Evolutionary conservation across 306 rosid genomes (phyloP), one percentile per base, ranked within the genome.

Genomic region (Cicer cuneatum): DNA sequence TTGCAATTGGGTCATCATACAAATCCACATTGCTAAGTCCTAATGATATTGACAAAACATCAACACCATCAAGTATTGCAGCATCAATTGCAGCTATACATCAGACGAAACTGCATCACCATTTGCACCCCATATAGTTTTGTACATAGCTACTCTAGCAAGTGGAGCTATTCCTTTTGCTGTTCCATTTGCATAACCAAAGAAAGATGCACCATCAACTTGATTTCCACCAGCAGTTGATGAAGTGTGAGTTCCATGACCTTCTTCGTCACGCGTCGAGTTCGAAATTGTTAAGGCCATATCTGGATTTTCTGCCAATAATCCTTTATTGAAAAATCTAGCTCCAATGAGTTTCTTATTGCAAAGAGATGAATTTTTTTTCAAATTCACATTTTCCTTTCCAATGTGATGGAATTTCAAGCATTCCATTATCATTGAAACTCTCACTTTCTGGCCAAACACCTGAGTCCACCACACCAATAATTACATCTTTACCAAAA

Each of bases 221-320:
- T 33, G 19, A 18, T 62, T 86, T 6, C 96, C 95, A 0, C 88
- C 89, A 0, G 95, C 93, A 0, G 95, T 92, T 12, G 85, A 4
- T 0, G 96, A 84, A 0, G 98, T 92, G 83, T 92, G 98, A 1
- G 98, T 92, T 19, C 98, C 96, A 8, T 90, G 98, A 15, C 98
- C 96, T 0, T 52, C 79, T 0, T 74, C 78, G 81, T 93, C 98
- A 35, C 91, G 88, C 0, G 98, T 71, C 3, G 94, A 86, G 61
- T 87, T 84, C 72, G 77, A 7, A 1, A 5, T 5, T 8, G 39
- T 1, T 5, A 64, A n/a, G 1, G 81, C 82, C 6, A 53, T 5
- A 4, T 86, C 84, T 16, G 79, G 90, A 33, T 40, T 0, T 13
- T 14, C 16, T n/a, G 98, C 83, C 0, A 74, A 4, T 0, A 87